phyloP scores from a whole-genome alignment of 140 eudicot species.

The Erigeron philadelphicus region DNA sequence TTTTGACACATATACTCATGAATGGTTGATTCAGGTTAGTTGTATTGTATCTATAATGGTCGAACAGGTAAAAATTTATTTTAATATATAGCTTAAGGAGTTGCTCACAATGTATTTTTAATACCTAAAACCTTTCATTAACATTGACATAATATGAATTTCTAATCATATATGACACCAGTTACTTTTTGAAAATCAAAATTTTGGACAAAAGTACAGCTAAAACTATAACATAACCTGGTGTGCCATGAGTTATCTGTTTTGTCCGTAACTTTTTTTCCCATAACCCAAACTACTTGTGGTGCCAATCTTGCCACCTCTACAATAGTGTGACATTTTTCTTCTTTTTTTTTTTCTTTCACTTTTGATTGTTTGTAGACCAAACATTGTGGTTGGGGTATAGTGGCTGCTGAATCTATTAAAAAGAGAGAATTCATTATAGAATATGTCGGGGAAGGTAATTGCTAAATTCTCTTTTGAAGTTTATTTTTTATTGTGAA shows the following conservation, averaged over 20 bases:
- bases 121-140: background rate
- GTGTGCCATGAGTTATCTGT: background rate
- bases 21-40: background rate
- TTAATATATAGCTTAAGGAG: background rate
- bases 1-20: background rate
- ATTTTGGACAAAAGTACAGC: background rate
- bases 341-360: background rate
- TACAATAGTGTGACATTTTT: background rate
- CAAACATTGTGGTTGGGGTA: conserved; percentile 40
- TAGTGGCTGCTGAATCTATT: conserved; percentile 33
- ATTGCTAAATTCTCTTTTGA: background rate
- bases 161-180: background rate
- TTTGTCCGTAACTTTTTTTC: background rate
- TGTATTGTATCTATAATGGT: background rate
- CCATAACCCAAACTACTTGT: background rate
- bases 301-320: background rate
- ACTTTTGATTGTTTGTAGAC: conserved; percentile 27
- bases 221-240: background rate
- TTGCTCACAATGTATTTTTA: background rate
- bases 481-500: conserved; percentile 1
- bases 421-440: conserved; percentile 40
- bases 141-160: background rate
- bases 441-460: conserved; percentile 43
- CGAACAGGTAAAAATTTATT: background rate
- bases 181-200: background rate